These are phyloP conservation scores for Coleophoma crateriformis DNA, from an alignment of 2,329 filamentous ascomycete genomes.

Conservation along the genomic window DNA sequence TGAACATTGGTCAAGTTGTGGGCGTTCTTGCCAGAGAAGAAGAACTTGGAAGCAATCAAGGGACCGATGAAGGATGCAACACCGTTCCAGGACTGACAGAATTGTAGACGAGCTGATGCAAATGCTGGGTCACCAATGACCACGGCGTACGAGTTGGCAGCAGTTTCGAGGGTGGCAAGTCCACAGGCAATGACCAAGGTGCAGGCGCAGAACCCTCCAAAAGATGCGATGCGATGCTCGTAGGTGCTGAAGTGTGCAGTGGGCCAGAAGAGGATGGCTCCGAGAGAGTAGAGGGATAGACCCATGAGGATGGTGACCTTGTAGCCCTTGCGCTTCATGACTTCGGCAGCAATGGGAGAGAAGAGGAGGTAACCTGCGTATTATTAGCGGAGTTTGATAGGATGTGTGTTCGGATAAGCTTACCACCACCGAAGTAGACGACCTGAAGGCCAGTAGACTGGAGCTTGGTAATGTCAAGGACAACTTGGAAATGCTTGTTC, in stretches of 20 bases:
- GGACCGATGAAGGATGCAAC: constrained; percentile 69
- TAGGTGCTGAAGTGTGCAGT: constrained; percentile 61
- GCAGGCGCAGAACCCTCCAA: constrained; percentile 71
- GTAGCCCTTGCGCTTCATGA: constrained; percentile 70
- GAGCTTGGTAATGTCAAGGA: constrained; percentile 52
- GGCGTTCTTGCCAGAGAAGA: constrained; percentile 52
- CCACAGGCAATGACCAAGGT: constrained; percentile 72
- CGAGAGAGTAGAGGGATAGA: constrained; percentile 66
- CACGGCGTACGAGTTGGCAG: constrained; percentile 66
- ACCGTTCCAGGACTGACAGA: constrained; percentile 71
- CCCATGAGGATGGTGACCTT: constrained; percentile 75
- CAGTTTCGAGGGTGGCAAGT: constrained; percentile 71
- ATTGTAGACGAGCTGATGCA: constrained; percentile 66
- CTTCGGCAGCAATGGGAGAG: constrained; percentile 61
- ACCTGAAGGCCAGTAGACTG: constrained; percentile 65
- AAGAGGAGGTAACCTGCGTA: constrained; percentile 53
- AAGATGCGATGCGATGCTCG: constrained; percentile 51
- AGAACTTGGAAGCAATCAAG: constrained; percentile 67
- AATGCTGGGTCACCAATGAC: constrained; percentile 70
- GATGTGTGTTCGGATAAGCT: too few relatives aligned
- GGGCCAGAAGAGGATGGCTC: constrained; percentile 79
- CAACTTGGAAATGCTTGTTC: constrained; percentile 63
- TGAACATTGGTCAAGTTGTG: constrained; percentile 74
- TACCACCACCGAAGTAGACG: constrained; percentile 62
- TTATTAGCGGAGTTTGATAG: too few relatives aligned